Evolutionary conservation across 805 yeast species (phyloP).

Genomic region (Dipodascus albidus): DNA sequence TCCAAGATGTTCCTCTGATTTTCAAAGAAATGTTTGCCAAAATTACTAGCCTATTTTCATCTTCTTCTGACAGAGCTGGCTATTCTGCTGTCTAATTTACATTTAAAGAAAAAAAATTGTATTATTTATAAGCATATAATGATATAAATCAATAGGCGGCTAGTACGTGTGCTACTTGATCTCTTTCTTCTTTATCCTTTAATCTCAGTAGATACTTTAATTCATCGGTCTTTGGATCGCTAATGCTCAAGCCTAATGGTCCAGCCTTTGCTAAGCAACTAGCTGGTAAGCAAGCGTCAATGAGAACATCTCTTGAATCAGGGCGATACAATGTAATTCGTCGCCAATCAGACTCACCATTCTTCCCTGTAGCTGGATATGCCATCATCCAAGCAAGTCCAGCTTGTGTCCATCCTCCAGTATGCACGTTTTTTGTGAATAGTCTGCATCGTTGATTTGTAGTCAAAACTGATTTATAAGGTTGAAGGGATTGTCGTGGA

Average conservation of each 20-base stretch:
- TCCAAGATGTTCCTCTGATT: conserved; percentile 63
- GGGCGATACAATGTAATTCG: neutral
- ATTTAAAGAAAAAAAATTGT: conserved; percentile 6
- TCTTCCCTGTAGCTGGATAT: neutral
- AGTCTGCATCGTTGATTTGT: neutral
- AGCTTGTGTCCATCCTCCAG: neutral
- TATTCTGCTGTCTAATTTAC: conserved; percentile 70
- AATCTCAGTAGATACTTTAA: neutral
- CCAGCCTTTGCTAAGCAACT: neutral
- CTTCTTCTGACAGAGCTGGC: conserved; percentile 52
- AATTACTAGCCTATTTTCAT: conserved; percentile 54
- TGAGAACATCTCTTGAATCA: neutral
- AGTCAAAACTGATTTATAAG: neutral
- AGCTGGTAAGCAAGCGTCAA: neutral
- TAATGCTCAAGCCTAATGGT: neutral
- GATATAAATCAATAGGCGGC: neutral
- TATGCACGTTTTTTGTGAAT: neutral
- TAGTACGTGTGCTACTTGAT: neutral
- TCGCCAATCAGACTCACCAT: neutral
- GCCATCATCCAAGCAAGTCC: neutral
- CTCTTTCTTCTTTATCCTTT: neutral
- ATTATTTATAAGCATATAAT: conserved; percentile 3
- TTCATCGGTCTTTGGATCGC: neutral
- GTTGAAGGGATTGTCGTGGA: neutral
- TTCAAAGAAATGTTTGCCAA: conserved; percentile 64